phyloP scores from a whole-genome alignment of 768 basidiomycete species.

The Tulasnella sp. region DNA sequence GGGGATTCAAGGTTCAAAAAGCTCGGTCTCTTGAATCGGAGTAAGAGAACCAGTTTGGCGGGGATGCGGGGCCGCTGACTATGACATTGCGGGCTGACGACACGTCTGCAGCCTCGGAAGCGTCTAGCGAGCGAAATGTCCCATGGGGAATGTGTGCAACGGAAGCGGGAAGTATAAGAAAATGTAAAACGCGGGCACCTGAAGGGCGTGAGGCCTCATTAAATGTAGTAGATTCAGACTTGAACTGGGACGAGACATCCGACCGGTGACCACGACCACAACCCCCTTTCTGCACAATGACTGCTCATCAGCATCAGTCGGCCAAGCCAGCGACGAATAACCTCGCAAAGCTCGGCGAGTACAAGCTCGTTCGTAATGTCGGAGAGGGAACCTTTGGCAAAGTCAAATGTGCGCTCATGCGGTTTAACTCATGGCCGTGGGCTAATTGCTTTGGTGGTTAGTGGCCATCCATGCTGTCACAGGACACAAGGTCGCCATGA shows the following conservation, averaged over 20 bases:
- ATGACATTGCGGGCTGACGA: no score
- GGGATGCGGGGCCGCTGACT: no score
- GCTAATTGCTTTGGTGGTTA: slow-evolving; percentile 26
- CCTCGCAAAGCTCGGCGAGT: slow-evolving; percentile 66
- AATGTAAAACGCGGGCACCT: not conserved
- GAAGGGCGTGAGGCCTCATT: not conserved
- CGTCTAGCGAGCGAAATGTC: no score
- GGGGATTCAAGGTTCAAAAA: no score
- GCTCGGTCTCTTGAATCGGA: no score
- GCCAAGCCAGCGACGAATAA: slow-evolving; percentile 1
- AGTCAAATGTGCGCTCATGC: slow-evolving; percentile 73
- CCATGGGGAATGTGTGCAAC: not conserved
- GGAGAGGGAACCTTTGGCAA: slow-evolving; percentile 98
- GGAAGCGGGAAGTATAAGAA: not conserved
- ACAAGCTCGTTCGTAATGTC: slow-evolving; percentile 76
- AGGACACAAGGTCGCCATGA: slow-evolving; percentile 94
- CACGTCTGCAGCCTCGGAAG: no score
- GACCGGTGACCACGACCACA: not conserved
- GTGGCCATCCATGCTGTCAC: slow-evolving; percentile 93
- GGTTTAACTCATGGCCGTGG: not conserved
- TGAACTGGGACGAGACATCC: not conserved
- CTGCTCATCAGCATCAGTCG: not conserved
- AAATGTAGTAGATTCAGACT: not conserved
- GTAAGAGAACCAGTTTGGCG: no score
- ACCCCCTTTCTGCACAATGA: not conserved